Conservation (phyloP, 352 stramenopile species). For the Phytophthora crassamura region DNA sequence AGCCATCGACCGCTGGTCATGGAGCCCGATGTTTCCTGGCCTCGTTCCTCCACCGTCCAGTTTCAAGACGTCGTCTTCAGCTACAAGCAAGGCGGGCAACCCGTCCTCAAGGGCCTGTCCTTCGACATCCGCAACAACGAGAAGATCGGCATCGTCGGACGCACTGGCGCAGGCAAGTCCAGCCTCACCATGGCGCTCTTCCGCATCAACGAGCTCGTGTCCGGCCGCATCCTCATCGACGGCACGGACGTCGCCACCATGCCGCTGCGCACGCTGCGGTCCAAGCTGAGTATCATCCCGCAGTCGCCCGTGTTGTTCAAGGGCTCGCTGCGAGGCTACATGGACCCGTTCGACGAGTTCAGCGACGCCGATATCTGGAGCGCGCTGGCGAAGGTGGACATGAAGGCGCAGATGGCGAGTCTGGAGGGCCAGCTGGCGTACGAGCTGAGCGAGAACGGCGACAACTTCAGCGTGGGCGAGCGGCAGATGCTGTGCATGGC, state of each 20-base stretch:
- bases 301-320: conserved; percentile 91
- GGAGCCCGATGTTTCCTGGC: conserved; percentile 58
- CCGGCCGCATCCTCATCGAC: conserved; percentile 57
- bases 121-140: conserved; percentile 66
- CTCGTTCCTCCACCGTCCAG: conserved; percentile 61
- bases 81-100: conserved; percentile 65
- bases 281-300: conserved; percentile 48
- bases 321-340: conserved; percentile 85
- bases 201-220: conserved; percentile 79
- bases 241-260: conserved; percentile 45
- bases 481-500: conserved; percentile 93
- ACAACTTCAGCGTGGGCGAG: conserved; percentile 71
- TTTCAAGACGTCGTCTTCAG: conserved; percentile 87
- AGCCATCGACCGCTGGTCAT: conserved; percentile 24
- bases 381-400: conserved; percentile 77
- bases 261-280: conserved; percentile 38
- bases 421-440: conserved; percentile 30
- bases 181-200: conserved; percentile 88
- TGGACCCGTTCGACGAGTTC: conserved; percentile 91
- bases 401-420: conserved; percentile 47
- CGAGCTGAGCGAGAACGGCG: conserved; percentile 22
- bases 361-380: conserved; percentile 75
- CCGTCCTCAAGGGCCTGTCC: conserved; percentile 60
- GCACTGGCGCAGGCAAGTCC: conserved; percentile 89
- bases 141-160: conserved; percentile 87